A percentile compares a stretch with the other conserved stretches of the same genome.
phyloP scores from a whole-genome alignment of 352 stramenopile species.

The Globisporangium splendens region DNA sequence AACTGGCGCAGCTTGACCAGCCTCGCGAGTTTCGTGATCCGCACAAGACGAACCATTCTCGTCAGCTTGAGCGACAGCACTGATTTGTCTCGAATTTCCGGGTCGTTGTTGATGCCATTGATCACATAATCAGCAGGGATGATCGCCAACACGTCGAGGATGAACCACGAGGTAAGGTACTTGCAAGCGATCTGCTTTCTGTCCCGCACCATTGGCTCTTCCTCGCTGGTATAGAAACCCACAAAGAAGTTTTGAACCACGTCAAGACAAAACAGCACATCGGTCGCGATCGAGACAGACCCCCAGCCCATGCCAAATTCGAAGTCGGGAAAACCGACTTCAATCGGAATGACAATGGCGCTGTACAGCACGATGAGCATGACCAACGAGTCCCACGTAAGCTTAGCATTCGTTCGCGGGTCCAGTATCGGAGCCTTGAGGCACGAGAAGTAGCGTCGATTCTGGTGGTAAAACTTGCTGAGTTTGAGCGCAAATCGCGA shows the following conservation, averaged over 20 bases:
- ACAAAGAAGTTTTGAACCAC: conserved; percentile 74
- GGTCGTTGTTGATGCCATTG: conserved; percentile 4
- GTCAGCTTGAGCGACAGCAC: conserved; percentile 66
- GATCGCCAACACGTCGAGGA: conserved; percentile 44
- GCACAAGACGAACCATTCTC: conserved; percentile 55
- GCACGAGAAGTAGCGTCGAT: conserved; percentile 24
- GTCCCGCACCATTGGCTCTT: conserved; percentile 52
- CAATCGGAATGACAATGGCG: conserved; percentile 60
- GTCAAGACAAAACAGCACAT: conserved; percentile 63
- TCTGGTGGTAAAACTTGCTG: conserved; percentile 37
- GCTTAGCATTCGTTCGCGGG: conserved; percentile 47
- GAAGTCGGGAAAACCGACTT: conserved; percentile 69
- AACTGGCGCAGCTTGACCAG: conserved; percentile 72
- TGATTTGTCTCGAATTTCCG: conserved; percentile 23
- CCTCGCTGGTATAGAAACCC: conserved; percentile 57
- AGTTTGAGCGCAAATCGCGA: conserved; percentile 34
- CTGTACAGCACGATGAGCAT: conserved; percentile 78
- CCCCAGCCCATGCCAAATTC: conserved; percentile 26
- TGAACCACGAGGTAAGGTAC: conserved; percentile 61
- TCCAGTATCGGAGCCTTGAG: conserved; percentile 45
- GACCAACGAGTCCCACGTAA: conserved; percentile 64
- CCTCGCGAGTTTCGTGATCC: conserved; percentile 66
- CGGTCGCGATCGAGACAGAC: conserved; percentile 25
- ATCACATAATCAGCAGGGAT: conserved; percentile 56
- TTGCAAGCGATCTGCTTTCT: conserved; percentile 38